Base-by-base conservation (phyloP, 1,139 yeast species). In the Sugiyamaella paludigena region DNA sequence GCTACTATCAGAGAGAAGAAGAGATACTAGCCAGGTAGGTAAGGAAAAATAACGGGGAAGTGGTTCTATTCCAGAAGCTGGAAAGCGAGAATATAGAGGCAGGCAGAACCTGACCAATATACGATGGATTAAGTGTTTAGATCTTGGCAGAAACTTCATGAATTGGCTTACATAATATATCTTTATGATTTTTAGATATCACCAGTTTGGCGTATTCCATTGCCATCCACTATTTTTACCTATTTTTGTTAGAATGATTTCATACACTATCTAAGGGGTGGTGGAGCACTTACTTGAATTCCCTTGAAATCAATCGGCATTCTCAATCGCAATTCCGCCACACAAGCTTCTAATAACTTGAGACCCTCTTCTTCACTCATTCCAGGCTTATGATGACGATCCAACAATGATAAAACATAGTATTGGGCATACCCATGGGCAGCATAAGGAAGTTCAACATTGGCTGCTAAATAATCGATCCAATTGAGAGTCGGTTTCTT, bases 251-350 rank as follows among this genome's bases (percentile, higher is more conserved):
- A 19, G 24, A 19, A 19, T 19, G 5, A 19, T 19, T 19, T 19
- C 24, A 19, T 19, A 19, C 24, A 19, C 5, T 19, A 5, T 19
- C 24, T 19, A 5, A 19, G 24, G 24, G 5, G 3, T 5, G 5
- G 5, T 19, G 24, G 5, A 19, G 5, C 5, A 19, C 24, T 88
- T 49, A 66, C 77, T 53, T 71, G 79, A 38, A 86, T 83, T 27
- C 98, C 98, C 74, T 92, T 92, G 76, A 87, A 92, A 64, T 92
- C 98, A 58, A 92, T 79, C 39, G 99, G 99, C 88, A 92, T 83
- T 76, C 99, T 83, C 50, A 76, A 80, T 57, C 81, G 77, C 63
- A 94, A 77, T 70, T 92, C 98, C 54, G 77, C 78, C 52, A 87
- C 75, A 70, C 98, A 89, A 64, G 77, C 67, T 54, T 80, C 75